These are phyloP conservation scores for Gigaspora rosea DNA, from an alignment of 192 early-diverging fungal species.

Conservation along the genomic window DNA sequence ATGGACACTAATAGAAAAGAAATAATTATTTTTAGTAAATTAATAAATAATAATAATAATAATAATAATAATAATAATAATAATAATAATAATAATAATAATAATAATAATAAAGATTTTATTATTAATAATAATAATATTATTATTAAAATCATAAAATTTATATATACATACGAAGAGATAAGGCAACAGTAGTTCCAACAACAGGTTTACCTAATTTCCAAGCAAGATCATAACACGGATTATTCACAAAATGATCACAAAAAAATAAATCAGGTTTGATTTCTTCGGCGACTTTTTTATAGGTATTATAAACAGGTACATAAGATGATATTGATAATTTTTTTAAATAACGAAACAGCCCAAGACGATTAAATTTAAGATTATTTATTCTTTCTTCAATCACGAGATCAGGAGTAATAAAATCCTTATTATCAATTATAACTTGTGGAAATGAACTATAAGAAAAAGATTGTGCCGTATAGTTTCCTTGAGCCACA, in stretches of 20 bases:
- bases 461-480: not conserved
- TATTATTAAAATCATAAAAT: no score
- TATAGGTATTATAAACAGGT: slow-evolving; percentile 1
- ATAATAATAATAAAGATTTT: no score
- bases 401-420: not conserved
- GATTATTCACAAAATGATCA: not conserved
- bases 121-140: no score
- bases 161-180: not conserved
- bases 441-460: not conserved
- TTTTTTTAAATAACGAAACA: not conserved
- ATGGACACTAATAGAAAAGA: no score
- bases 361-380: not conserved
- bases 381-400: not conserved
- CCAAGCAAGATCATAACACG: slow-evolving; percentile 16
- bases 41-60: no score
- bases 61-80: no score
- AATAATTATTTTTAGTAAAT: no score
- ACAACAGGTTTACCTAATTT: slow-evolving; percentile 22
- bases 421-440: not conserved
- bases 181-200: not conserved
- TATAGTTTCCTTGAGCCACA: not conserved
- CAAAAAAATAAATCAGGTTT: slow-evolving; percentile 21
- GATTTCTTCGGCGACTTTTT: not conserved
- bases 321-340: not conserved
- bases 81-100: no score